These are phyloP conservation scores for Colletotrichum spaethianum DNA, from an alignment of 2,329 filamentous ascomycete genomes.

Conservation along the genomic window DNA sequence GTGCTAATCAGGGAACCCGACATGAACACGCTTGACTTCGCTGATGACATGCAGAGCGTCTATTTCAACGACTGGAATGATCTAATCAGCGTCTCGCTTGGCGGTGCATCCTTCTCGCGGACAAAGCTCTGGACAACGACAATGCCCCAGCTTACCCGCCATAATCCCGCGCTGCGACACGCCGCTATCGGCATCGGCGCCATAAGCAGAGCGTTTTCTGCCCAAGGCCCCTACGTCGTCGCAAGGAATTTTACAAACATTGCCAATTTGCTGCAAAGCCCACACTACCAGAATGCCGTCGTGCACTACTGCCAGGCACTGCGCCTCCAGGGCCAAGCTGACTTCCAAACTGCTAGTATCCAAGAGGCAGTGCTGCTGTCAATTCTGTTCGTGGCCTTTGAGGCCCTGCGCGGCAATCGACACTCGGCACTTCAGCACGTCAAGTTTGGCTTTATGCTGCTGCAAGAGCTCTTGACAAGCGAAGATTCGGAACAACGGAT, in stretches of 20 bases:
- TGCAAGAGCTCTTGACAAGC: conserved; percentile 29
- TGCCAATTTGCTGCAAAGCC: conserved; percentile 36
- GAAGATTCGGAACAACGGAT: conserved; percentile 22
- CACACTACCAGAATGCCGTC: conserved; percentile 55
- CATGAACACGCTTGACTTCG: conserved; percentile 40
- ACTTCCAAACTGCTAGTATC: conserved; percentile 53
- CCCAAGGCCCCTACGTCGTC: conserved; percentile 23
- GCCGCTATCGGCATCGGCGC: conserved; percentile 59
- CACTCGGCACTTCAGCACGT: conserved; percentile 58
- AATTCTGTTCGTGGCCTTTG: conserved; percentile 58
- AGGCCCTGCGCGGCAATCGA: conserved; percentile 56
- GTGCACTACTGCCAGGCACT: conserved; percentile 58
- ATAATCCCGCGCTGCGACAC: conserved; percentile 50
- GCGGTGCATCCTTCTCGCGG: conserved; percentile 25
- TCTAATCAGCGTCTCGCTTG: conserved; percentile 32
- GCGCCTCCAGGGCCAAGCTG: conserved; percentile 55
- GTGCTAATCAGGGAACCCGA: conserved; percentile 29
- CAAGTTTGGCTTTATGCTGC: conserved; percentile 52
- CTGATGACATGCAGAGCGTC: conserved; percentile 34
- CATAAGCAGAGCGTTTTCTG: conserved; percentile 50
- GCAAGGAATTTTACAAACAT: conserved; percentile 27
- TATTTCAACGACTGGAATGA: conserved; percentile 42
- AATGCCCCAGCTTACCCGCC: conserved; percentile 43
- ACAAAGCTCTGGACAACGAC: conserved; percentile 55
- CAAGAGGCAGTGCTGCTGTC: conserved; percentile 57